Base-by-base conservation (phyloP, 306 rosid species). In the Malus sylvestris region DNA sequence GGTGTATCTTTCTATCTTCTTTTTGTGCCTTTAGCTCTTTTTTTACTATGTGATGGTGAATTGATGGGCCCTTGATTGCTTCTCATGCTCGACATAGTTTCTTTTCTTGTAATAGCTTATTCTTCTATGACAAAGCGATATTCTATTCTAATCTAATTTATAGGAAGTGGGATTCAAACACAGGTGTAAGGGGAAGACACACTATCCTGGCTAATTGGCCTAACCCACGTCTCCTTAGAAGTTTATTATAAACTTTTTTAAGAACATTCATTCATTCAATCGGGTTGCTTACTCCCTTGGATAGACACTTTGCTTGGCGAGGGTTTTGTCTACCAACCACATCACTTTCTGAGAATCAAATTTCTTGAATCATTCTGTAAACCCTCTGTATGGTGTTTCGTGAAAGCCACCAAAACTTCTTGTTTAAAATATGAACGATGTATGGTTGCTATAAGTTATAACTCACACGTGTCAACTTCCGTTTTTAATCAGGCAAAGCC, bases 401-500 rank as follows among this genome's bases (percentile, higher is more conserved):
- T 27, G 49, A 22, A 64, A 51, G 62, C 42, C 16, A 15, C 4
- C 49, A 55, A 45, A 35, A 65, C 69, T 65, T 64, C 23, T 46
- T 16, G 57, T 72, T 22, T 38, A 32, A 81, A 60, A 33, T 70
- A 70, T 46, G 25, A 76, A 12, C 25, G 8, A 20, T 46, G 76
- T 7, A 68, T 20, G 25, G 60, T 55, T 55, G 60, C 60, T 55
- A 2, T 20, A 55, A 55, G 60, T 52, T 59, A 72, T 59, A 44
- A 23, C 46, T 25, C 46, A 45, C 49, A 51, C 40, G 29, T 58
- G 16, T 58, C 33, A 67, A 53, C 38, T 44, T 58, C 58, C 22
- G 66, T 76, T 64, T 23, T 70, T 71, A 52, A 77, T 68, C 89
- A 95, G 98, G 98, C 97, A 64, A 95, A 92, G 84, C 97, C 98